Conservation (phyloP, 768 basidiomycete genomes). For the Termitomyces sp. region DNA sequence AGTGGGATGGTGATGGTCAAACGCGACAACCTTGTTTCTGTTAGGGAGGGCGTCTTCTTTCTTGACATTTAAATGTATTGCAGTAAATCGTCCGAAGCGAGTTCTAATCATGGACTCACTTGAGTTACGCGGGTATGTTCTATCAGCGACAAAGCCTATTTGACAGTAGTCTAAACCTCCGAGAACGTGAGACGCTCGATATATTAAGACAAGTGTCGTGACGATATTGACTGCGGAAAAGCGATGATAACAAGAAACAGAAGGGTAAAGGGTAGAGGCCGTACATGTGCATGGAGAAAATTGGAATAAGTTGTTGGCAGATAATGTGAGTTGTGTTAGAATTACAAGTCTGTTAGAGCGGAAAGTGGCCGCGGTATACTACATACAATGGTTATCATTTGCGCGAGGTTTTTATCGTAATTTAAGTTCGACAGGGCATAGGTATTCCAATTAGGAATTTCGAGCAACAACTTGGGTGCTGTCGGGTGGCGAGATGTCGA, state of each 20-base stretch:
- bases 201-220: not conserved
- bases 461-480: not conserved
- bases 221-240: not conserved
- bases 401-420: not conserved
- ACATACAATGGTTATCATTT: not conserved
- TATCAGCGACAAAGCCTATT: not conserved
- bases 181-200: not conserved
- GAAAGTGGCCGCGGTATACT: not conserved
- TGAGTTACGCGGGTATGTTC: not conserved
- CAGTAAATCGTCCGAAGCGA: not conserved
- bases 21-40: too few species aligned
- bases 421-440: too few species aligned
- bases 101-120: not conserved
- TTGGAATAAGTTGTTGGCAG: not conserved
- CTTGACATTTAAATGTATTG: too few species aligned
- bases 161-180: not conserved
- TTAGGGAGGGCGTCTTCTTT: too few species aligned
- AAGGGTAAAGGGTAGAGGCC: not conserved
- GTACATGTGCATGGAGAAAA: not conserved
- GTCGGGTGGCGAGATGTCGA: not conserved
- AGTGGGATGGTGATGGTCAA: too few species aligned
- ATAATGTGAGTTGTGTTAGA: not conserved
- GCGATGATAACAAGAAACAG: not conserved
- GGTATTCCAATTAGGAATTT: not conserved
- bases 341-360: not conserved